Base-by-base conservation (phyloP, 495 filamentous ascomycete genomes). In the Talaromyces ruber region DNA sequence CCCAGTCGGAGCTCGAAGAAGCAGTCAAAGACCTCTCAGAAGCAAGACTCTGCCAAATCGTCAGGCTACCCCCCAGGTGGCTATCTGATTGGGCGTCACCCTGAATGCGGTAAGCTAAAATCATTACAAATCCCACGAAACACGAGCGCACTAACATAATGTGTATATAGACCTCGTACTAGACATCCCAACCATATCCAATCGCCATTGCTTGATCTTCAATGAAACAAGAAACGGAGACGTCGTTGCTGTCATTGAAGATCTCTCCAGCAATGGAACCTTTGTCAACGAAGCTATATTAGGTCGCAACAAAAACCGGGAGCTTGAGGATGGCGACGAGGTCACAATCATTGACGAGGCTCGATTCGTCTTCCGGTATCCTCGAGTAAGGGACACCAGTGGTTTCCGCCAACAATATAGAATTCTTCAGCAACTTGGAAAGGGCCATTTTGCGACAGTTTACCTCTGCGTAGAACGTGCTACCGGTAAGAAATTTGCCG, bases 371-470 rank as follows among this genome's bases (percentile, higher is more conserved):
- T 99, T 97, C 76, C 82, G 90, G 24, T 97, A 98, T 65, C 92
- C 95, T 16, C 84, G 84, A 45, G 87, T 81, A 63, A 84, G 89
- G 60, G 81, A 86, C 29, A 84, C 87, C 25, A 91, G 86, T 67
- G 85, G 79, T 2, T 99, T 99, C 76, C 71, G 79, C 30, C 91
- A 96, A 65, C 90, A 96, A 65, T 99, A 94, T 70, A 87, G 83
- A 11, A 82, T 93, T 14, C 80, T 90, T 39, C 85, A 93, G 60
- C 90, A 93, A 71, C 85, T 99, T 14, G 95, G 95, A 62, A 97
- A 96, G 72, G 95, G 95, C 22, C 93, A 97, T 71, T 98, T 98
- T 74, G 95, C 95, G 50, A 91, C 92, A 9, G 95, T 99, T 12
- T 95, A 93, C 69, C 77, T 96, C 1, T 97, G 93, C 65, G 84